These are phyloP conservation scores for Teratosphaeria gauchensis DNA, from an alignment of 2,329 filamentous ascomycete species.

Conservation along the genomic window DNA sequence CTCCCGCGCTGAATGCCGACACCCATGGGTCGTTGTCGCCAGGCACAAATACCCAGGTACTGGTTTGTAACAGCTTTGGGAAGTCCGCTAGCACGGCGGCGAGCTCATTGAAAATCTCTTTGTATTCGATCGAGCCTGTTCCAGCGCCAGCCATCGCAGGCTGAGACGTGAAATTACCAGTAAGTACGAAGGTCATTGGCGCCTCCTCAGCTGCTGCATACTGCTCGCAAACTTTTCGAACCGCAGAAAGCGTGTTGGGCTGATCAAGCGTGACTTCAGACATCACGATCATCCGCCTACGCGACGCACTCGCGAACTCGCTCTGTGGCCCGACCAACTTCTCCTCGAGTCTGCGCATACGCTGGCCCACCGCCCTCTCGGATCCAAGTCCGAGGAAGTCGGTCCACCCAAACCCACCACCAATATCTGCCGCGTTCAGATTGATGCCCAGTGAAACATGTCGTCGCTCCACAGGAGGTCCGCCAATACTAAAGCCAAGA, in stretches of 20 bases:
- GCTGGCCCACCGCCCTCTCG: conserved; percentile 68
- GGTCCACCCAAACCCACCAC: conserved; percentile 89
- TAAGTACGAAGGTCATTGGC: conserved; percentile 71
- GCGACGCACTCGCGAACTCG: conserved; percentile 7
- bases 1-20: conserved; percentile 70
- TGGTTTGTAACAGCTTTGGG: conserved; percentile 64
- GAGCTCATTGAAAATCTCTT: conserved; percentile 86
- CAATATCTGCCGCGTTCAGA: conserved; percentile 45
- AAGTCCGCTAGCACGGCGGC: conserved; percentile 77
- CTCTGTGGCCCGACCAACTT: conserved; percentile 44
- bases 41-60: conserved; percentile 85
- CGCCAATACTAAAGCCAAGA: conserved; percentile 79
- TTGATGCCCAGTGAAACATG: conserved; percentile 64
- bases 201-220: conserved; percentile 55
- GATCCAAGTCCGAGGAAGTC: conserved; percentile 90
- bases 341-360: conserved; percentile 73
- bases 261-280: conserved; percentile 82
- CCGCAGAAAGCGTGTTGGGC: conserved; percentile 67
- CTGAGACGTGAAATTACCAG: conserved; percentile 68
- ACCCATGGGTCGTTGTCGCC: conserved; percentile 98
- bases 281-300: conserved; percentile 58
- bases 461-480: conserved; percentile 81
- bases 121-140: conserved; percentile 84
- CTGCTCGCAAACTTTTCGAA: conserved; percentile 65
- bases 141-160: conserved; percentile 55